A percentile compares a stretch with the other conserved stretches of the same genome.
Evolutionary conservation across 108 stramenopile genomes (phyloP).

Genomic region (Skeletonema potamos): DNA sequence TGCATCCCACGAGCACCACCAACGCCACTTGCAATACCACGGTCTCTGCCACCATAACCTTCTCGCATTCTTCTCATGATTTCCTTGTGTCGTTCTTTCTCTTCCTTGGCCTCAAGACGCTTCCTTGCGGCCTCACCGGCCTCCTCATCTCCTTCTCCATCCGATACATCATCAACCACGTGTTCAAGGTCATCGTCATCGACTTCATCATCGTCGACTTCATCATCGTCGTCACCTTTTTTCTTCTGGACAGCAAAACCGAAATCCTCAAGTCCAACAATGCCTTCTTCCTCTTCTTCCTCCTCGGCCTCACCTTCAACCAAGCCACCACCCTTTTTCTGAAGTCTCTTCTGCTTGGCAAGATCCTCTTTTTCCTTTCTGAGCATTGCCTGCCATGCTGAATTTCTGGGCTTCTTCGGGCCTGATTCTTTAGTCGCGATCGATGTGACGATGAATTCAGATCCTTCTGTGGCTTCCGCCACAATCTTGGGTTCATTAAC

Average conservation of each 20-base stretch:
- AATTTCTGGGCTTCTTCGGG: slow-evolving; percentile 57
- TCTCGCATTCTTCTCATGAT: slow-evolving; percentile 87
- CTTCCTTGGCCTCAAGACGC: slow-evolving; percentile 60
- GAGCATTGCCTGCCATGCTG: slow-evolving; percentile 81
- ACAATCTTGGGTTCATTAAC: neutral
- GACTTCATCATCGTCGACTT: slow-evolving; percentile 47
- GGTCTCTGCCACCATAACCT: slow-evolving; percentile 86
- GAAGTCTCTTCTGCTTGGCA: slow-evolving; percentile 59
- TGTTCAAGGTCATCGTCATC: slow-evolving; percentile 83
- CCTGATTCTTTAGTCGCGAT: slow-evolving; percentile 10
- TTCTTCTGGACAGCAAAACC: slow-evolving; percentile 77
- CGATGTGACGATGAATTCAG: slow-evolving; percentile 1
- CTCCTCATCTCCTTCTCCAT: slow-evolving; percentile 89
- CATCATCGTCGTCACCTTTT: slow-evolving; percentile 78
- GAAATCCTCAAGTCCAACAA: slow-evolving; percentile 89
- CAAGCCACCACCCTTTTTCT: slow-evolving; percentile 54
- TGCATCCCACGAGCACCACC: slow-evolving; percentile 76
- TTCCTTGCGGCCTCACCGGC: slow-evolving; percentile 70
- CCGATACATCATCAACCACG: slow-evolving; percentile 88
- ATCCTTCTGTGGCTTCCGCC: slow-evolving; percentile 6
- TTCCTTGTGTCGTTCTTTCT: slow-evolving; percentile 88
- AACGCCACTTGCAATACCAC: slow-evolving; percentile 76
- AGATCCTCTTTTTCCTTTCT: slow-evolving; percentile 62
- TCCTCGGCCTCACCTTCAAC: slow-evolving; percentile 88
- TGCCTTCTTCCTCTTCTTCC: slow-evolving; percentile 90